These are phyloP conservation scores for Lolium rigidum DNA, from an alignment of 176 grass and related monocot species.

Conservation along the genomic window DNA sequence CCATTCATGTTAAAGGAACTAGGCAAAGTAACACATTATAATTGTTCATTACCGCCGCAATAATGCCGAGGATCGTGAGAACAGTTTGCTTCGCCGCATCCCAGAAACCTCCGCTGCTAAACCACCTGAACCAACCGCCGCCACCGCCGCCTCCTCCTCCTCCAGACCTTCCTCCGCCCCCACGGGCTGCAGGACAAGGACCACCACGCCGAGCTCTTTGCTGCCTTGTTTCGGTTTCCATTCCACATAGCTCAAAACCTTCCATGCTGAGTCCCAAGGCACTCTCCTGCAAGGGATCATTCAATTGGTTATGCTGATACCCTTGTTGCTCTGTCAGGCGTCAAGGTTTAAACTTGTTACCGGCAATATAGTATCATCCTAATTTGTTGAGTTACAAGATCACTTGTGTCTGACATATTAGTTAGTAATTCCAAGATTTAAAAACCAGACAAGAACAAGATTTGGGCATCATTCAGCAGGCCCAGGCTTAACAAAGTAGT, in stretches of 20 bases:
- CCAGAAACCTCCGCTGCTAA: conserved; percentile 73
- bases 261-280: conserved; percentile 49
- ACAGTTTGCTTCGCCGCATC: conserved; percentile 66
- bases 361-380: too few relatives aligned
- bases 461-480: too few relatives aligned
- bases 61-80: conserved; percentile 66
- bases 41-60: conserved; percentile 39
- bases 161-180: conserved; percentile 62
- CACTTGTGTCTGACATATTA: too few relatives aligned
- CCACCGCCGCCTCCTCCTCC: conserved; percentile 37
- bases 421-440: too few relatives aligned
- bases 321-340: neutral
- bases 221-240: conserved; percentile 44
- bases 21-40: neutral
- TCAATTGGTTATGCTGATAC: neutral
- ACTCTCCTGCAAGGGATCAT: conserved; percentile 46
- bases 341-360: too few relatives aligned
- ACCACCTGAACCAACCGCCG: conserved; percentile 73
- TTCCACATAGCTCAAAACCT: conserved; percentile 51
- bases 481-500: too few relatives aligned
- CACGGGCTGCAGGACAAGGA: conserved; percentile 39
- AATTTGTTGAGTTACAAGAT: too few relatives aligned
- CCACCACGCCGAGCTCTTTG: conserved; percentile 37
- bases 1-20: neutral
- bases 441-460: too few relatives aligned